Percentiles rank a stretch among this genome's conserved stretches.
phyloP scores from a whole-genome alignment of 2,329 filamentous ascomycete species.

The Colletotrichum tanaceti region DNA sequence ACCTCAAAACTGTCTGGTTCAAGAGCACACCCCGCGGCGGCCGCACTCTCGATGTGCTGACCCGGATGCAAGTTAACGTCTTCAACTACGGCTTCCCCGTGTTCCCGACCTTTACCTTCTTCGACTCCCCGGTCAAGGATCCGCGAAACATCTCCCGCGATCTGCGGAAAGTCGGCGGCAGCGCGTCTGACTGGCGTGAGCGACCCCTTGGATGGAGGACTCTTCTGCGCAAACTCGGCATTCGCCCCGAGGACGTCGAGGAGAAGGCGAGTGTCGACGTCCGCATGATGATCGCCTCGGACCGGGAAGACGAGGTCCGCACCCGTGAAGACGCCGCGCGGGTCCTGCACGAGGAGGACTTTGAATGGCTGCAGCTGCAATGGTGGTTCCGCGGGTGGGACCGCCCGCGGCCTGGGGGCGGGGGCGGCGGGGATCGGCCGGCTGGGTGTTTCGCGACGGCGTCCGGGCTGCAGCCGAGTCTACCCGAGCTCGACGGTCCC shows the following conservation, averaged over 20 bases:
- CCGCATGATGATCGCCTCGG: conserved; percentile 25
- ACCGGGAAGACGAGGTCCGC: not conserved
- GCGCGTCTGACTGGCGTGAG: not conserved
- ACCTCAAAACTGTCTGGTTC: conserved; percentile 33
- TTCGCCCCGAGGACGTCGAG: conserved; percentile 16
- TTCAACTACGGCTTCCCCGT: conserved; percentile 34
- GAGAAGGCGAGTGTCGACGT: conserved; percentile 5
- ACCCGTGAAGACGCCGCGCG: conserved; percentile 19
- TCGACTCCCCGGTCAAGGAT: conserved; percentile 17
- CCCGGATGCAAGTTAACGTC: conserved; percentile 3
- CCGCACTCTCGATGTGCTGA: conserved; percentile 24
- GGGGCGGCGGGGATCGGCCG: conserved; percentile 1
- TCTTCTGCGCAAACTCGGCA: conserved; percentile 4
- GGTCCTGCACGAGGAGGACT: conserved; percentile 31
- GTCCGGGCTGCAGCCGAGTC: not conserved
- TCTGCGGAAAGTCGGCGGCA: conserved; percentile 2
- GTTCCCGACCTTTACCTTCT: conserved; percentile 26
- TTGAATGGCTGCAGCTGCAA: conserved; percentile 28
- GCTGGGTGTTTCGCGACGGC: conserved; percentile 25
- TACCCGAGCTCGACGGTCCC: conserved; percentile 18
- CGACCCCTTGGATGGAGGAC: conserved; percentile 6
- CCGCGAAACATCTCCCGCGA: conserved; percentile 14
- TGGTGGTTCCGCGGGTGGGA: conserved; percentile 37
- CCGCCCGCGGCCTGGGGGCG: not conserved
- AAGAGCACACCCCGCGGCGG: conserved; percentile 1